These are phyloP conservation scores for Colletotrichum salicis DNA, from an alignment of 2,329 filamentous ascomycete genomes.

Conservation along the genomic window DNA sequence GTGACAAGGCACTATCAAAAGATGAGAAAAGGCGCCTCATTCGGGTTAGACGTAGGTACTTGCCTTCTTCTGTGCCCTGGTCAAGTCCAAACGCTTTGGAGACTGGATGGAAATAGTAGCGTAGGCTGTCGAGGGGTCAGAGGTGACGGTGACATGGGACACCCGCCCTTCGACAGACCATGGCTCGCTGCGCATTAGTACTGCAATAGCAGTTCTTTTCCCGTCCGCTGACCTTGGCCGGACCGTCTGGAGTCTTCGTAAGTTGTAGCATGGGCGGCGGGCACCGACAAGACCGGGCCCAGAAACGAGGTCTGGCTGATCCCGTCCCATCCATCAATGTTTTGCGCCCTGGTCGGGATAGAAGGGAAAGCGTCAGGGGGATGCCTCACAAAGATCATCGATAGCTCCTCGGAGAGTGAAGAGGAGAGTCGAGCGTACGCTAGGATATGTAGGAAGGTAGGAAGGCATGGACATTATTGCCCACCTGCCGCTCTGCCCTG, in stretches of 20 bases:
- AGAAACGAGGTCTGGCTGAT: background rate
- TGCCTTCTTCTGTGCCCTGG: background rate
- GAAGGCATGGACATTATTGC: background rate
- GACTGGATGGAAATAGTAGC: background rate
- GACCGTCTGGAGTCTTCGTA: background rate
- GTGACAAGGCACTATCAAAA: background rate
- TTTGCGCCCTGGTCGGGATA: background rate
- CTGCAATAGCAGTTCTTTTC: slow-evolving; percentile 10
- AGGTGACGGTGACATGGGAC: slow-evolving; percentile 16
- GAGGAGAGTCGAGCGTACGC: background rate
- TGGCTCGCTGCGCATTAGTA: background rate
- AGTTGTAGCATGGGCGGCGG: background rate
- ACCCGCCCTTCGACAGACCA: slow-evolving; percentile 3
- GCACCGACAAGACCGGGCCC: slow-evolving; percentile 18
- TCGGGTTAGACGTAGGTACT: background rate
- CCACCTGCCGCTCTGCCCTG: slow-evolving; percentile 2
- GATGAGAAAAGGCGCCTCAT: background rate
- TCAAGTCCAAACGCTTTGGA: background rate
- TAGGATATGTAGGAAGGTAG: background rate
- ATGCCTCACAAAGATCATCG: background rate
- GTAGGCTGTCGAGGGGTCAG: background rate
- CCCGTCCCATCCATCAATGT: background rate
- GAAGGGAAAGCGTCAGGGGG: background rate
- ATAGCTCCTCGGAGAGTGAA: background rate
- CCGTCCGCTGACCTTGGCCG: slow-evolving; percentile 19